Evolutionary conservation across 1,139 yeast genomes (phyloP), one percentile per base, ranked within the genome.

Genomic region (Nematodospora anomalae): DNA sequence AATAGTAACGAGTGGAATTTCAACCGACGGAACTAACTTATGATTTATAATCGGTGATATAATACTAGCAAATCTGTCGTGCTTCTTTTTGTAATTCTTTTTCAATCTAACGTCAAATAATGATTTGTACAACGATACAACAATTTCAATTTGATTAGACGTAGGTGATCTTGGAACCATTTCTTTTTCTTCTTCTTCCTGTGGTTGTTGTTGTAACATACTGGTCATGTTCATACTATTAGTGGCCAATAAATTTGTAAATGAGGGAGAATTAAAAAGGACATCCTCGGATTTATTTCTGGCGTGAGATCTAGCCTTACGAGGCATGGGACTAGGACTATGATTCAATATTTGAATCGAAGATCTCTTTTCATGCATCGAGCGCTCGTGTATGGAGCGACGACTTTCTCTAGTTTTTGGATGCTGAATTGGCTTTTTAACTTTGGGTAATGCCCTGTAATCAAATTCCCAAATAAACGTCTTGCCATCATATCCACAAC

Each of bases 381-480:
- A 36, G 14, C 42, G 27, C n/a, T n/a, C n/a, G n/a, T n/a, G n/a
- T 9, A 38, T 29, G 27, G 42, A 36, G 14, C 42, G 27, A 30
- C 43, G 29, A 15, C 40, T 28, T 26, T 41, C 45, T 20, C 45
- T 28, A 18, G 28, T 9, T 26, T 8, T 31, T n/a, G 2, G 38
- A 20, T 3, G 33, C 9, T 26, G 37, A 21, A 34, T 40, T 6
- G 30, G 38, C 24, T 40, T 48, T 42, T 74, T 75, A 9, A 71
- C 58, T 40, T 71, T 71, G 1, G 82, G 79, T 30, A 83, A 57
- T 9, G 80, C 74, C 49, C 75, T 69, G 28, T 84, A 83, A 36
- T 80, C 78, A 54, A 85, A 82, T 49, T 85, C 94, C 87, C 90
- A 85, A 21, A 83, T 62, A 24, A 81, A 58, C 6, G 84, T 60